Evolutionary conservation across 2,329 filamentous ascomycete genomes (phyloP), one percentile per base, ranked within the genome.

Genomic region (Curvularia eragrostidis): DNA sequence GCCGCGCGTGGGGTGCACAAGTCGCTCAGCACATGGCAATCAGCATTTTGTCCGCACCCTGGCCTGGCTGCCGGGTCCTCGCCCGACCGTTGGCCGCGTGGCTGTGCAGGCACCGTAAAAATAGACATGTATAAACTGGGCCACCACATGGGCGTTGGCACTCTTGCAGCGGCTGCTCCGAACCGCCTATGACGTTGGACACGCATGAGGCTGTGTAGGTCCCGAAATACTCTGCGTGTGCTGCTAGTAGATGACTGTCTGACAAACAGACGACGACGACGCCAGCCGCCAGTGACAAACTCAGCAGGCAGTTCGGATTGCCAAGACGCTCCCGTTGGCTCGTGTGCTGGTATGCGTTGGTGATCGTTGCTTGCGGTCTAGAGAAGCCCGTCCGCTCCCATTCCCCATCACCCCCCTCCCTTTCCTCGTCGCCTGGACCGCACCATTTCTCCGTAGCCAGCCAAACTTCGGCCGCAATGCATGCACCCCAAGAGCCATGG

Each of bases 101-200:
- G 53, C 53, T 55, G 53, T 51, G 53, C 53, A 46, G 30, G 19
- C 13, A 18, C 26, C 21, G 53, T 55, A 55, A 55, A 55, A 55
- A 55, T 55, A 55, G 53, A 51, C 24, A n/a, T 7, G 3, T 46
- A 8, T n/a, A n/a, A n/a, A n/a, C 39, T 52, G 39, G 53, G 48
- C 53, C 39, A 55, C 47, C 34, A 52, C 30, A 51, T 39, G 48
- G 47, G 24, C 46, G 38, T 42, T 38, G 44, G 38, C 28, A 39
- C 32, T 19, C 12, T 23, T 52, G 39, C 47, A 43, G 53, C 30
- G 41, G 53, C 53, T 55, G 47, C 47, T 41, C 48, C 34, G 49
- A 55, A 10, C 8, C 26, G 47, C 48, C 9, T 26, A 55, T 46
- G 53, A 55, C 53, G 53, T 52, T 6, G 28, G 39, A 12, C 12